Evolutionary conservation across 768 basidiomycete genomes (phyloP), one percentile per base, ranked within the genome.

Genomic region (Naganishia randhawae): DNA sequence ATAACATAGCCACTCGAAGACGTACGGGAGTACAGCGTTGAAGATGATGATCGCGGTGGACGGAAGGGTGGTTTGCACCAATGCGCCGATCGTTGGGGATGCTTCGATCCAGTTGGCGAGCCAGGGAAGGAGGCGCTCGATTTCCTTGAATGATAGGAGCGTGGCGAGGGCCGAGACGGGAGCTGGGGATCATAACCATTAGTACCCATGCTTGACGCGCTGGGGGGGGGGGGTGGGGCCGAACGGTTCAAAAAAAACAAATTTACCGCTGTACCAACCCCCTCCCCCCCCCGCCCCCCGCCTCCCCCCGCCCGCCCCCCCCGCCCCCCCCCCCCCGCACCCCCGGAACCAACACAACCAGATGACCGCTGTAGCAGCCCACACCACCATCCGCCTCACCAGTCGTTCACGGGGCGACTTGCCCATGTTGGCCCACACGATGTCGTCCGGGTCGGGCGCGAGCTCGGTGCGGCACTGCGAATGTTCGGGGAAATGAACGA

Each of bases 51-150:
- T 86, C 1, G 89, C 95, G 63, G 94, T 84, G 29, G 89, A 89
- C 1, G 96, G 95, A 61, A 99, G 81, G 0, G 94, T 93, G 71
- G 94, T 98, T 81, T 97, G 93, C 25, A 97, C 91, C 45, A 99
- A 85, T 0, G 91, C 92, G 27, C 88, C 85, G 25, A 96, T 81
- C 69, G 87, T 86, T 48, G 86, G 78, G 9, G 76, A 77, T 22
- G 57, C 83, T 69, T 96, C 90, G 72, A 99, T 92, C 11, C 92
- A 77, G n/a, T 78, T 74, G 1, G 89, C 92, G 2, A 99, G 83
- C 88, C 92, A 91, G 0, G 96, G 96, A 83, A 88, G 84, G 1
- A 85, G 84, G 75, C 89, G 90, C 82, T 92, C 90, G 79, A 99
- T 94, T 77, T 96, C 94, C 71, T 89, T 85, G 81, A 93, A 97